Evolutionary conservation across 2,329 filamentous ascomycete species (phyloP).

Genomic region (Lasiodiplodia citricola): DNA sequence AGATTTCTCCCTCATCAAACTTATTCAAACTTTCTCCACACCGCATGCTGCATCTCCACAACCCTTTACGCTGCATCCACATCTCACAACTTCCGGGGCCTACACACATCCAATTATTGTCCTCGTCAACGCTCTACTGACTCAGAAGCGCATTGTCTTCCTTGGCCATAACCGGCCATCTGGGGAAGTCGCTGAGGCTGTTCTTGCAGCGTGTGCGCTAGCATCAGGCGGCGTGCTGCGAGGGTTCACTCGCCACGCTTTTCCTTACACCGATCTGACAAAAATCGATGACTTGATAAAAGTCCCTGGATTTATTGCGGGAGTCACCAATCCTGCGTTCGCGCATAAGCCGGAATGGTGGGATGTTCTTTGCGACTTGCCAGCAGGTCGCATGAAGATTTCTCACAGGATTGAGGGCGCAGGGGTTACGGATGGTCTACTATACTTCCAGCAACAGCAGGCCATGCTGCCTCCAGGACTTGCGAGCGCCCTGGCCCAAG

Average conservation of each 20-base stretch:
- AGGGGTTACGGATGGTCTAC: conserved; percentile 79
- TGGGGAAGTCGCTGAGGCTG: conserved; percentile 95
- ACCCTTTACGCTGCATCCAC: conserved; percentile 83
- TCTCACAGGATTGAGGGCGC: conserved; percentile 84
- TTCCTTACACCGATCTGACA: conserved; percentile 96
- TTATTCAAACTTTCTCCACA: conserved; percentile 91
- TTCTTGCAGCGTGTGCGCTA: conserved; percentile 92
- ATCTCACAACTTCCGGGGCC: conserved; percentile 89
- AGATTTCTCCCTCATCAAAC: conserved; percentile 95
- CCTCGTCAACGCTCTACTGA: conserved; percentile 90
- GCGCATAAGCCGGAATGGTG: conserved; percentile 97
- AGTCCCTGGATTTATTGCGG: conserved; percentile 96
- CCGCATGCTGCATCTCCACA: conserved; percentile 82
- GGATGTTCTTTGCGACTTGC: conserved; percentile 93
- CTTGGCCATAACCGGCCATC: conserved; percentile 94
- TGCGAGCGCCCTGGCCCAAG: conserved; percentile 31
- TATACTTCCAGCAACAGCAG: conserved; percentile 81
- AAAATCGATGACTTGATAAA: conserved; percentile 97
- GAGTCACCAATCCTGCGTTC: conserved; percentile 96
- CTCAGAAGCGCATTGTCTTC: conserved; percentile 96
- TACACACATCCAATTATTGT: conserved; percentile 95
- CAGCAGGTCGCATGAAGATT: conserved; percentile 92
- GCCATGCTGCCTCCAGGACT: conserved; percentile 34
- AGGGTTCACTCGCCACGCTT: conserved; percentile 94
- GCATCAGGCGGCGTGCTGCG: conserved; percentile 90